Percentiles rank a stretch among this genome's conserved stretches.
Evolutionary conservation across 768 basidiomycete genomes (phyloP).

Genomic region (Asterophora lycoperdoides): DNA sequence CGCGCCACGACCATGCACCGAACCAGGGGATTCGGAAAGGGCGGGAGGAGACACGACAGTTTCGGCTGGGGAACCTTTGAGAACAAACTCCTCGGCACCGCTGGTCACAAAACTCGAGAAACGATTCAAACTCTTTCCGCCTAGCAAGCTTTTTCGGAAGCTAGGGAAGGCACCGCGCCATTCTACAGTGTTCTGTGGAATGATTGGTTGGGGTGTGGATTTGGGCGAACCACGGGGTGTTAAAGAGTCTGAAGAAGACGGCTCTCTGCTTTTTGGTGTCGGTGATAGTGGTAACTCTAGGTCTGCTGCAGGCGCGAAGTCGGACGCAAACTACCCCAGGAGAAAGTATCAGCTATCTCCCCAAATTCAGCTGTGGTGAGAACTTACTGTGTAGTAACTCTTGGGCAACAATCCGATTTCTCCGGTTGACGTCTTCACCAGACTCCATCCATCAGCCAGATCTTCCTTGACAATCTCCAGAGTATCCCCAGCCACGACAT

Average conservation of each 20-base stretch:
- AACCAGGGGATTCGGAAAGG: not conserved
- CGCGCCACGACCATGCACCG: constrained; percentile 26
- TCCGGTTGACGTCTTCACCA: constrained; percentile 53
- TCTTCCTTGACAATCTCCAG: constrained; percentile 70
- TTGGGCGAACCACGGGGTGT: constrained; percentile 49
- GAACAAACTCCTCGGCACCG: constrained; percentile 78
- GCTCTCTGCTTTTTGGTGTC: constrained; percentile 25
- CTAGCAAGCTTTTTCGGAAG: constrained; percentile 66
- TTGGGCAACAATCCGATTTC: constrained; percentile 67
- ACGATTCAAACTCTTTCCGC: constrained; percentile 77
- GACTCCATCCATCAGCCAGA: constrained; percentile 77
- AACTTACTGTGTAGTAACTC: constrained; percentile 67
- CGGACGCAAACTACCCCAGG: constrained; percentile 53
- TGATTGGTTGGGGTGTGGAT: constrained; percentile 38
- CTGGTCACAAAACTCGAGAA: constrained; percentile 85
- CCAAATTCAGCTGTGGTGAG: constrained; percentile 1
- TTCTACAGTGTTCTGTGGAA: constrained; percentile 70
- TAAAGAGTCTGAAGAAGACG: constrained; percentile 38
- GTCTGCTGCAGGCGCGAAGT: constrained; percentile 52
- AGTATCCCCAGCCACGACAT: constrained; percentile 63
- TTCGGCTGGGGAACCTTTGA: constrained; percentile 54
- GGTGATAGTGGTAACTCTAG: constrained; percentile 30
- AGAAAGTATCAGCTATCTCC: not conserved
- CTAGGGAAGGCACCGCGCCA: constrained; percentile 57
- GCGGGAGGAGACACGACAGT: constrained; percentile 18